Conservation (phyloP, 1,284 basidiomycete species). For the Limonomyces culmigenus region DNA sequence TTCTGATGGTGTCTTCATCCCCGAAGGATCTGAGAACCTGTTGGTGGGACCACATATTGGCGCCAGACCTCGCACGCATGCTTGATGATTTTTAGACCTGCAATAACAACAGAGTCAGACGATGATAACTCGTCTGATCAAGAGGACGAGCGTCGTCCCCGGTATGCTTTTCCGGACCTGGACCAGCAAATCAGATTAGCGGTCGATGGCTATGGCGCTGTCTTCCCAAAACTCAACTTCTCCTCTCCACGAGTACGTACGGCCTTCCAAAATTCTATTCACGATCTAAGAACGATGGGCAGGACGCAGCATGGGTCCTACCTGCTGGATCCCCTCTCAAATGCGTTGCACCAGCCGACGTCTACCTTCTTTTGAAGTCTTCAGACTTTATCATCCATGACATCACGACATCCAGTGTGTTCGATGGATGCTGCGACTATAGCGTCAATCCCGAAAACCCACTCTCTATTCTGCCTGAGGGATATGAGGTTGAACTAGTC, state of each 20-base stretch:
- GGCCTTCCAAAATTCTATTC: background rate
- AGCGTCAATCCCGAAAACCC: too few relatives aligned
- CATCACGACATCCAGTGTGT: slow-evolving; percentile 40
- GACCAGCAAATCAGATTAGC: slow-evolving; percentile 56
- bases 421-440: slow-evolving; percentile 58
- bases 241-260: slow-evolving; percentile 66
- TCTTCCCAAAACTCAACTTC: slow-evolving; percentile 95
- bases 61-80: slow-evolving; percentile 7
- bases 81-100: slow-evolving; percentile 21
- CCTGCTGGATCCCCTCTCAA: slow-evolving; percentile 75
- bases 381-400: slow-evolving; percentile 85
- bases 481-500: slow-evolving; percentile 70
- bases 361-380: slow-evolving; percentile 87
- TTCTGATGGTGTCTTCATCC: slow-evolving; percentile 67
- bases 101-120: slow-evolving; percentile 40
- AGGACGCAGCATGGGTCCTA: slow-evolving; percentile 91
- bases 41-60: slow-evolving; percentile 19
- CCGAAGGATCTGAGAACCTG: slow-evolving; percentile 66
- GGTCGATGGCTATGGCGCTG: slow-evolving; percentile 59
- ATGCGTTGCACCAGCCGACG: slow-evolving; percentile 77
- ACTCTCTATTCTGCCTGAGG: too few relatives aligned
- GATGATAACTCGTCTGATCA: slow-evolving; percentile 22
- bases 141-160: slow-evolving; percentile 18
- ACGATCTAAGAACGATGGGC: slow-evolving; percentile 2
- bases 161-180: slow-evolving; percentile 60